Evolutionary conservation across 139 green algal genomes (phyloP).

Genomic region (Chlamydomonas sp.): DNA sequence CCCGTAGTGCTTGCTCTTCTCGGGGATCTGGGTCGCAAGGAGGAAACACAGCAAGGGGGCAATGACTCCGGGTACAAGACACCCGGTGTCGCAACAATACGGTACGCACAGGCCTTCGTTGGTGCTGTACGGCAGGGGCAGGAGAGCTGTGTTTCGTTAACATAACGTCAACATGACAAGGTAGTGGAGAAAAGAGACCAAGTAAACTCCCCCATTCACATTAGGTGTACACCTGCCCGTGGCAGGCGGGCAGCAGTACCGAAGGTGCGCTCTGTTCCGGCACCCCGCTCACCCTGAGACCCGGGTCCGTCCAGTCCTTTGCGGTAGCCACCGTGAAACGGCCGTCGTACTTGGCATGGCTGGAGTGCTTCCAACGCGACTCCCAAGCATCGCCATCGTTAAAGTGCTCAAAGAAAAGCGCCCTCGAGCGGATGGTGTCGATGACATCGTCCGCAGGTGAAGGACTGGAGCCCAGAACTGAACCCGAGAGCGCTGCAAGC

Average conservation of each 20-base stretch:
- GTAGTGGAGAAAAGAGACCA: no score
- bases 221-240: neutral
- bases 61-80: no score
- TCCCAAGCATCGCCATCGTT: slow-evolving; percentile 25
- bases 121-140: no score
- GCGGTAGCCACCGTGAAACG: slow-evolving; percentile 22
- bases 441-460: neutral
- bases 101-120: neutral
- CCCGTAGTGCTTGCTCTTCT: slow-evolving; percentile 85
- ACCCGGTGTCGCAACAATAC: no score
- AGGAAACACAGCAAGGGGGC: neutral
- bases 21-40: slow-evolving; percentile 62
- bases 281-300: slow-evolving; percentile 37
- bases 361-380: slow-evolving; percentile 48
- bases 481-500: no score
- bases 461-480: neutral
- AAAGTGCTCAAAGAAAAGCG: slow-evolving; percentile 29
- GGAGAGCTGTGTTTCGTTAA: no score
- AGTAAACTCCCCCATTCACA: no score
- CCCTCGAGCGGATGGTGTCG: neutral
- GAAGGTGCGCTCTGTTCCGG: no score
- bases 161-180: no score
- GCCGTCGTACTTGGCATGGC: slow-evolving; percentile 53
- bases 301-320: slow-evolving; percentile 23
- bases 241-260: neutral